Conservation (phyloP, 2,329 filamentous ascomycete species). For the Pseudogymnoascus sp. region DNA sequence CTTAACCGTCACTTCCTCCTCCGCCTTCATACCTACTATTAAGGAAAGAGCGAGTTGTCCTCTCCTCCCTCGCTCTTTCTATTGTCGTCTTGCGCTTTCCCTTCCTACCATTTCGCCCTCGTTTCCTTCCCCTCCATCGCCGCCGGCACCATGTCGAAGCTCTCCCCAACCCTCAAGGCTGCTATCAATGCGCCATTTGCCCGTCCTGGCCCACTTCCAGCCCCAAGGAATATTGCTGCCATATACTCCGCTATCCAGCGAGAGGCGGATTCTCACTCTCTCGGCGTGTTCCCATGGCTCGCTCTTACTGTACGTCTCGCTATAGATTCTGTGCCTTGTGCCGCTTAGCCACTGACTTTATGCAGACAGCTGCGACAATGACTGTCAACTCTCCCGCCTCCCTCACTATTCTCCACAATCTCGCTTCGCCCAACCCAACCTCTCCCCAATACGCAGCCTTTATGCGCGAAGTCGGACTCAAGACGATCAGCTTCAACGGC, state of each 20-base stretch:
- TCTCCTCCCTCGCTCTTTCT: background rate
- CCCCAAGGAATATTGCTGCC: slow-evolving; percentile 52
- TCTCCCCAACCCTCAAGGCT: slow-evolving; percentile 61
- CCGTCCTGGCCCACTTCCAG: slow-evolving; percentile 54
- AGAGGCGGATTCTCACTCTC: slow-evolving; percentile 50
- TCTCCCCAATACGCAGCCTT: slow-evolving; percentile 50
- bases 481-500: slow-evolving; percentile 73
- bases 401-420: slow-evolving; percentile 44
- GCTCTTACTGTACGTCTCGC: slow-evolving; percentile 41
- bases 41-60: background rate
- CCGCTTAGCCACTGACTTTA: slow-evolving; percentile 10
- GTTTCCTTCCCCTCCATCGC: background rate
- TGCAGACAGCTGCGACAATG: slow-evolving; percentile 68
- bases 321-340: background rate
- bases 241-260: slow-evolving; percentile 56
- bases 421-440: slow-evolving; percentile 14
- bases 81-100: background rate
- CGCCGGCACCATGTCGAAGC: slow-evolving; percentile 53
- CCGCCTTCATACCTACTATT: background rate
- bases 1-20: background rate
- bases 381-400: slow-evolving; percentile 80
- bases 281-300: slow-evolving; percentile 58
- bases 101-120: background rate
- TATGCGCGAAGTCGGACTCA: slow-evolving; percentile 66
- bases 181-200: slow-evolving; percentile 65